Conservation (phyloP, 129 eudicot species). For the Scalesia atractyloides region DNA sequence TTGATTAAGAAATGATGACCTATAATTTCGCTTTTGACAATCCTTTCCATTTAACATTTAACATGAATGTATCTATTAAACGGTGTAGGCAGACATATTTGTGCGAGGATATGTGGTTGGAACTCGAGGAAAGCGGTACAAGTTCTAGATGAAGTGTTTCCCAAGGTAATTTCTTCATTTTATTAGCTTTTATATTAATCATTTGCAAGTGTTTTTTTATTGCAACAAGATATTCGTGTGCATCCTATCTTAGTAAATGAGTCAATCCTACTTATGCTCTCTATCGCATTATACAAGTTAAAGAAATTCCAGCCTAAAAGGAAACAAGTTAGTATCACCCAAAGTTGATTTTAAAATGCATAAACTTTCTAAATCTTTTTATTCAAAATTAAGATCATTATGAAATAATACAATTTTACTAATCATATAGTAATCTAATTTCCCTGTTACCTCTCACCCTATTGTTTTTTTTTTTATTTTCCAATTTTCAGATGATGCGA, state of each 20-base stretch:
- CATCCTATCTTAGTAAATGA: background rate
- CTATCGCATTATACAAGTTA: no score
- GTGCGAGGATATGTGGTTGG: constrained; percentile 84
- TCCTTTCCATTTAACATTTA: no score
- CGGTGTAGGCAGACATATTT: constrained; percentile 61
- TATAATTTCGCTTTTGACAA: no score
- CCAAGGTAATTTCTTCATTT: constrained; percentile 48
- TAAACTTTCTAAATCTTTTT: background rate
- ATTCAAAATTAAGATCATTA: background rate
- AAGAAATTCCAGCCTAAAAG: background rate
- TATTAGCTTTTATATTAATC: background rate
- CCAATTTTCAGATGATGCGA: constrained; percentile 46
- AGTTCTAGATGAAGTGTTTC: constrained; percentile 65
- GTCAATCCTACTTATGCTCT: background rate
- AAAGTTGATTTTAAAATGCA: background rate
- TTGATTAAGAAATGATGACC: no score
- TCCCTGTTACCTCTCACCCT: background rate
- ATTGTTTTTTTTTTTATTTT: background rate
- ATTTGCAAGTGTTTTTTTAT: no score
- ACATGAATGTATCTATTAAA: background rate
- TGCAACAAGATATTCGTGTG: background rate
- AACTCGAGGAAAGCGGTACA: constrained; percentile 67
- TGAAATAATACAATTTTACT: background rate
- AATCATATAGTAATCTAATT: background rate
- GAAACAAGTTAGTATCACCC: background rate